These are phyloP conservation scores for Emmonsiellopsis sp. DNA, from an alignment of 2,329 filamentous ascomycete genomes.

Conservation along the genomic window DNA sequence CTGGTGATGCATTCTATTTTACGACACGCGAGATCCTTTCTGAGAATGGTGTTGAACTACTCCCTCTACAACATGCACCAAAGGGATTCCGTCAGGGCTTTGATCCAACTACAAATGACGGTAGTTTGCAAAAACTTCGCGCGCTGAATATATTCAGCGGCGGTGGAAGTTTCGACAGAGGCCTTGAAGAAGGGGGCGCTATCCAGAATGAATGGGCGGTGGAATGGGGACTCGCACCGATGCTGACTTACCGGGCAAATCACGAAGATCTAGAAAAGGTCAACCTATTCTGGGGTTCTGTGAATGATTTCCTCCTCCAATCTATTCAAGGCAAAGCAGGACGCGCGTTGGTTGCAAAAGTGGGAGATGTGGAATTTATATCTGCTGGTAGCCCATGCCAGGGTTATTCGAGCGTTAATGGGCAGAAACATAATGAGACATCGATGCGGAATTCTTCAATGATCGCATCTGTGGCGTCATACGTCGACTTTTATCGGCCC, in stretches of 20 bases:
- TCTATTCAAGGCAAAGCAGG: conserved; percentile 44
- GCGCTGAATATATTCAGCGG: conserved; percentile 70
- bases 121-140: conserved; percentile 33
- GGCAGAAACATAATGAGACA: conserved; percentile 41
- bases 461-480: conserved; percentile 65
- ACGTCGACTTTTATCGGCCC: conserved; percentile 64
- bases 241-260: conserved; percentile 69
- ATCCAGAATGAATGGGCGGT: conserved; percentile 59
- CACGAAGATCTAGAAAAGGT: conserved; percentile 30
- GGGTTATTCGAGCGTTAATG: conserved; percentile 60
- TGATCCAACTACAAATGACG: conserved; percentile 29
- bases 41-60: conserved; percentile 1
- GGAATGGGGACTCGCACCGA: conserved; percentile 53
- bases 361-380: conserved; percentile 60
- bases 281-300: conserved; percentile 58
- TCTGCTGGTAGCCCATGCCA: conserved; percentile 68
- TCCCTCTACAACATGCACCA: conserved; percentile 13
- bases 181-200: conserved; percentile 61
- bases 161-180: conserved; percentile 66
- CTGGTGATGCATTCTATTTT: conserved; percentile 58
- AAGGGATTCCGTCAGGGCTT: conserved; percentile 45
- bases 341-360: conserved; percentile 38
- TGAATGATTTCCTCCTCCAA: conserved; percentile 55
- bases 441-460: conserved; percentile 66
- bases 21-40: conserved; percentile 31